Evolutionary conservation across 2,329 filamentous ascomycete genomes (phyloP), one percentile per base, ranked within the genome.

Genomic region (Chaetomium sp.): DNA sequence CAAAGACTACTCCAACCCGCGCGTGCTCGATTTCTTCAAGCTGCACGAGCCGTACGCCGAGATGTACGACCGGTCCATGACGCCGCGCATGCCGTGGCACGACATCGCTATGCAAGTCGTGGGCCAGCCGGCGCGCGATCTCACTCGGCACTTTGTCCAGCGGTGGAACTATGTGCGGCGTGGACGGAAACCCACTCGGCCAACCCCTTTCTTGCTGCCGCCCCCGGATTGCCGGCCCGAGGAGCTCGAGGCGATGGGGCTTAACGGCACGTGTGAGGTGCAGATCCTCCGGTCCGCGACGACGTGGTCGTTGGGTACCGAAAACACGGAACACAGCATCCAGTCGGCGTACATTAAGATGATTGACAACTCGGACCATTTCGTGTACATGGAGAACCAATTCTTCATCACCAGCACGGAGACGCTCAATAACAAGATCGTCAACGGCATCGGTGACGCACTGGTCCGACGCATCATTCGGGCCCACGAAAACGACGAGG

Each of bases 361-460:
- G 76, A 99, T 99, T 63, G 87, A 94, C 62, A 87, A 92, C 61
- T 96, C 91, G 1, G 90, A 99, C 48, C 94, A 97, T 70, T 96
- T 96, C 66, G 89, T 97, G 51, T 97, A 99, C 71, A 96, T 97
- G 62, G 94, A 99, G 70, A 99, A 99, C 68, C 94, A 99, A 68
- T 99, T 97, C 73, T 99, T 95, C 75, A 88, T 99, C 70, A 95
- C 89, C 38, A 95, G 89, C 62, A 94, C 89, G 50, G 88, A 94
- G 66, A 91, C 91, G 5, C 85, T 96, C 64, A 88, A 88, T 52
- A 89, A 87, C 10, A 89, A 86, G 68, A 94, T 99, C 60, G 82
- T 90, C 69, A 99, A 99, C 70, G 85, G 86, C 62, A 96, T 99
- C 63, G 92, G 92, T 50, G 92, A 97, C 72, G 92, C 94, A 3